These are phyloP conservation scores for Musa beccarii DNA, from an alignment of 176 grass and related monocot genomes.

Conservation along the genomic window DNA sequence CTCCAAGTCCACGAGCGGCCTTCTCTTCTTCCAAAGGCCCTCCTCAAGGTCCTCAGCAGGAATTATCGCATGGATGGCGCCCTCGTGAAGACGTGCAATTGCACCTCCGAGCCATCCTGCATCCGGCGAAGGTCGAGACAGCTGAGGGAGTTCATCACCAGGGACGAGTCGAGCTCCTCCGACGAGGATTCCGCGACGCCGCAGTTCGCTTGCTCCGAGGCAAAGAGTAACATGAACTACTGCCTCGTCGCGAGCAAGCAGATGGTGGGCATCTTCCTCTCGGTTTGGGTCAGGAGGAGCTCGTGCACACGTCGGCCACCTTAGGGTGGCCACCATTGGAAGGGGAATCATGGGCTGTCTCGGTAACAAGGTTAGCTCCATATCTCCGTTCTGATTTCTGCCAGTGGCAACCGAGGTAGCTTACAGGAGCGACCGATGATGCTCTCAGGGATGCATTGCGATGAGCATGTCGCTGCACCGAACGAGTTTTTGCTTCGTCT, in stretches of 20 bases:
- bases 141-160: slow-evolving; percentile 73
- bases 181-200: slow-evolving; percentile 2
- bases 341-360: slow-evolving; percentile 82
- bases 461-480: slow-evolving; percentile 81
- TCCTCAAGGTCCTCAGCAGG: slow-evolving; percentile 61
- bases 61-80: slow-evolving; percentile 57
- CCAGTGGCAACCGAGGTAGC: not conserved
- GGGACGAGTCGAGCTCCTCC: slow-evolving; percentile 35
- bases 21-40: slow-evolving; percentile 42
- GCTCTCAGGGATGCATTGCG: slow-evolving; percentile 60
- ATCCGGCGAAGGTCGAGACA: slow-evolving; percentile 35
- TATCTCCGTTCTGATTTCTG: not conserved
- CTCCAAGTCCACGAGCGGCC: slow-evolving; percentile 21
- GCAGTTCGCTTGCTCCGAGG: not conserved
- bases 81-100: slow-evolving; percentile 75
- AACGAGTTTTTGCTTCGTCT: slow-evolving; percentile 78
- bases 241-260: slow-evolving; percentile 76
- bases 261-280: slow-evolving; percentile 86
- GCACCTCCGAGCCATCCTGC: slow-evolving; percentile 35
- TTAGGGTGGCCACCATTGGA: slow-evolving; percentile 53
- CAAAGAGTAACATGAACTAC: slow-evolving; percentile 34
- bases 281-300: slow-evolving; percentile 69
- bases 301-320: slow-evolving; percentile 83
- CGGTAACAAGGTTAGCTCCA: slow-evolving; percentile 57
- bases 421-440: not conserved